Conservation (phyloP, 352 stramenopile species). For the Globisporangium middletonii region DNA sequence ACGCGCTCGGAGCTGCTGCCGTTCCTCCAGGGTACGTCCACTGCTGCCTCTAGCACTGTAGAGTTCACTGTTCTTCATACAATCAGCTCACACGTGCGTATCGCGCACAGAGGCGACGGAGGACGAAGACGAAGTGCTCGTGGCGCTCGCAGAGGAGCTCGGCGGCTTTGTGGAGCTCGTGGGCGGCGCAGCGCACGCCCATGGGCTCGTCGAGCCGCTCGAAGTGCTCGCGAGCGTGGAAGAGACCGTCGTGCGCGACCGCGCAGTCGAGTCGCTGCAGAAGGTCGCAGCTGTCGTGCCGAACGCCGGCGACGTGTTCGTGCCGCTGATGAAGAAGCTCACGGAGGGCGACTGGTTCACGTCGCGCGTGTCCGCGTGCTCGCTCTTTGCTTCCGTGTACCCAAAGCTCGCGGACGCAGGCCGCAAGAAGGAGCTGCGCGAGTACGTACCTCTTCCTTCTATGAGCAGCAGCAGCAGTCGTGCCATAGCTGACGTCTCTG, state of each 20-base stretch:
- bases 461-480: not conserved
- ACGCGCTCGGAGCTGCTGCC: conserved; percentile 83
- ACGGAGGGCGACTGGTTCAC: conserved; percentile 87
- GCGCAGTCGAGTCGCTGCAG: conserved; percentile 66
- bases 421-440: conserved; percentile 78
- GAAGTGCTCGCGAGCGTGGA: conserved; percentile 90
- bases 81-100: not conserved
- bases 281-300: conserved; percentile 66
- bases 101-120: conserved; percentile 63
- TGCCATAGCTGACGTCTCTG: not conserved
- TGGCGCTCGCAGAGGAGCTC: conserved; percentile 89
- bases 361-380: conserved; percentile 82
- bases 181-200: conserved; percentile 56
- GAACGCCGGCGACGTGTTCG: conserved; percentile 54
- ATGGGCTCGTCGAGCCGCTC: conserved; percentile 82
- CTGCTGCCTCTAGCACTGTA: conserved; percentile 4
- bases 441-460: conserved; percentile 36
- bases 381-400: conserved; percentile 75
- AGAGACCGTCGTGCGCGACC: conserved; percentile 92
- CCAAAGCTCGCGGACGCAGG: conserved; percentile 44
- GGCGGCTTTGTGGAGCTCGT: conserved; percentile 87
- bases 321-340: conserved; percentile 74
- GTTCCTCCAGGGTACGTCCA: conserved; percentile 70
- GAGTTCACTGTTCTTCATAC: not conserved
- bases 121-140: conserved; percentile 92